Percentiles rank a stretch among this genome's conserved stretches.
phyloP scores from a whole-genome alignment of 345 rosid genomes.

The Rhizophora mangle region DNA sequence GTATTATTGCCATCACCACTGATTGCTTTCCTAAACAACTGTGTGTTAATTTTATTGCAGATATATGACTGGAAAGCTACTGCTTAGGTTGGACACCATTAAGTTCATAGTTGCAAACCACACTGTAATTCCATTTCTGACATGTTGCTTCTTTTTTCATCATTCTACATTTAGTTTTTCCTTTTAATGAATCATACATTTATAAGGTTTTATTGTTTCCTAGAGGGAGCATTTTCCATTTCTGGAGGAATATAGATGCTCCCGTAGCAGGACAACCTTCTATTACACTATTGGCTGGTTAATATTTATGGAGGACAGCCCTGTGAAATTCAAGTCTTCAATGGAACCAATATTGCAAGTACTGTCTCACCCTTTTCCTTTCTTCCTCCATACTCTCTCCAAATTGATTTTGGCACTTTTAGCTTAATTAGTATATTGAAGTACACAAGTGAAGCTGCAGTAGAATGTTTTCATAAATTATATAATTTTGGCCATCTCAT shows the following conservation, averaged over 20 bases:
- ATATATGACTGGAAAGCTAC: constrained; percentile 98
- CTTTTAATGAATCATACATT: constrained; percentile 4
- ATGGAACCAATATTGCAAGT: constrained; percentile 95
- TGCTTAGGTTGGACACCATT: constrained; percentile 83
- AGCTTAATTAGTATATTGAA: background rate
- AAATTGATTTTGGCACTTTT: no score
- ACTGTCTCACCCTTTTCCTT: constrained; percentile 26
- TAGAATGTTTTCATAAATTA: background rate
- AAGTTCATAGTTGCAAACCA: constrained; percentile 93
- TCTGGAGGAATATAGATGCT: constrained; percentile 84
- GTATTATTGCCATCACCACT: background rate
- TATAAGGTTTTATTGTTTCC: constrained; percentile 9
- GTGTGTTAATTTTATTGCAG: constrained; percentile 33
- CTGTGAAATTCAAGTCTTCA: constrained; percentile 91
- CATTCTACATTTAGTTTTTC: constrained; percentile 13
- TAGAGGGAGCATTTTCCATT: constrained; percentile 98
- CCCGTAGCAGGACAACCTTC: constrained; percentile 95
- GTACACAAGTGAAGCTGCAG: background rate
- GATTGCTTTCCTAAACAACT: constrained; percentile 5
- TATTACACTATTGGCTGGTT: constrained; percentile 95
- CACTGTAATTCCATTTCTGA: constrained; percentile 54
- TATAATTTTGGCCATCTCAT: background rate
- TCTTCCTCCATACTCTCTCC: background rate
- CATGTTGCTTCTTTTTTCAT: constrained; percentile 14
- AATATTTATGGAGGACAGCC: constrained; percentile 96